These are phyloP conservation scores for Amylostereum areolatum DNA, from an alignment of 1,284 basidiomycete species.

Conservation along the genomic window DNA sequence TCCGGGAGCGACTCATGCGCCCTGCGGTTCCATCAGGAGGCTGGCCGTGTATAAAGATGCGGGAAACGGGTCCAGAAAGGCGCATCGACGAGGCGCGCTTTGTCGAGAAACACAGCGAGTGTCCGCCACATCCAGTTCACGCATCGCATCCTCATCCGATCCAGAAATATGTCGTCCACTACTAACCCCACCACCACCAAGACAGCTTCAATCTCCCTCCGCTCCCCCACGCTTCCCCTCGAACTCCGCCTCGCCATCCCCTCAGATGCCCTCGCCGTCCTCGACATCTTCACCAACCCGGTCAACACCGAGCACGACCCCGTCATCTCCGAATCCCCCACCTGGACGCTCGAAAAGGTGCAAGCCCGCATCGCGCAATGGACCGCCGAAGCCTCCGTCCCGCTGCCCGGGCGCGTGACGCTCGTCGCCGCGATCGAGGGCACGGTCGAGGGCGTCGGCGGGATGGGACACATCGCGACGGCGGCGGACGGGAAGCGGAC, in stretches of 20 bases:
- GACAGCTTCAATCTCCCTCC: neutral
- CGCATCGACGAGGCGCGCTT: neutral
- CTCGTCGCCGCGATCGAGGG: neutral
- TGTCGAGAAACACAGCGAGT: neutral
- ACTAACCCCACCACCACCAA: too few species aligned
- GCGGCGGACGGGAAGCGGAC: neutral
- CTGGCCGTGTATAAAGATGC: too few species aligned
- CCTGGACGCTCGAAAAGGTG: neutral
- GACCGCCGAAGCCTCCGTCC: neutral
- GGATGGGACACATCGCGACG: conserved; percentile 1
- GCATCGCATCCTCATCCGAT: neutral
- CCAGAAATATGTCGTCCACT: too few species aligned
- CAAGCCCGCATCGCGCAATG: neutral
- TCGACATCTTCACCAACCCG: neutral
- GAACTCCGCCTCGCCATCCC: neutral
- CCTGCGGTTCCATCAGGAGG: too few species aligned
- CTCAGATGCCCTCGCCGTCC: neutral
- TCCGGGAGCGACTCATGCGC: too few species aligned
- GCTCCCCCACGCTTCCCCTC: neutral
- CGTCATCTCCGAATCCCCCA: neutral
- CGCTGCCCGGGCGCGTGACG: neutral
- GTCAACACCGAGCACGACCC: neutral
- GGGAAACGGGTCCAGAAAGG: too few species aligned
- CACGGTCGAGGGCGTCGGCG: neutral
- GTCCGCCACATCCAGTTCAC: neutral